Evolutionary conservation across 441 rosid genomes (phyloP).

Genomic region (Croton laevigatus): DNA sequence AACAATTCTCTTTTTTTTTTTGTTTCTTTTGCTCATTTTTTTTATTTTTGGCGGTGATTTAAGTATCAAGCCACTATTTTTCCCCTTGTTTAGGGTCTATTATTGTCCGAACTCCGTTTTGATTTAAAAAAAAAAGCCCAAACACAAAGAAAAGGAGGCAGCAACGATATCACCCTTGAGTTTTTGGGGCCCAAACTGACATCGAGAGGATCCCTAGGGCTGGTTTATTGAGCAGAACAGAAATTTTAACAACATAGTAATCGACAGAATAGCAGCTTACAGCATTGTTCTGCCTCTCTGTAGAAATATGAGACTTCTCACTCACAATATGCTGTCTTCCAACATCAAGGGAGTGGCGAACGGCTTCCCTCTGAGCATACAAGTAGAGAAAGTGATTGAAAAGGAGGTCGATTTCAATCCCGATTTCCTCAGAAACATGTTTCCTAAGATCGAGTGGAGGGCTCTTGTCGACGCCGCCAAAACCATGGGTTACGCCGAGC

Average conservation of each 20-base stretch:
- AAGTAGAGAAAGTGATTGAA: slow-evolving; percentile 50
- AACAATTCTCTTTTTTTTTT: no score
- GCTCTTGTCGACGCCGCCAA: slow-evolving; percentile 63
- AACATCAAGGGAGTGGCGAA: slow-evolving; percentile 78
- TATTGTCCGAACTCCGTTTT: no score
- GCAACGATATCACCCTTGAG: not conserved
- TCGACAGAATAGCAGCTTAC: not conserved
- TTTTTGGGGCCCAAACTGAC: not conserved
- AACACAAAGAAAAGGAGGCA: not conserved
- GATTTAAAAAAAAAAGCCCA: no score
- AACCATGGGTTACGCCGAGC: slow-evolving; percentile 61
- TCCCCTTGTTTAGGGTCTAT: no score
- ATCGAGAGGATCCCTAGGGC: not conserved
- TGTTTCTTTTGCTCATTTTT: no score
- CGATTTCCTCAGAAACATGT: slow-evolving; percentile 65
- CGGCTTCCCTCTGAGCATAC: slow-evolving; percentile 71
- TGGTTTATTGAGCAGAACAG: not conserved
- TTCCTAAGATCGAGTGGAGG: slow-evolving; percentile 72
- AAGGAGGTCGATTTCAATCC: slow-evolving; percentile 66
- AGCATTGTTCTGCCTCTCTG: not conserved
- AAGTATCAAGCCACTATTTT: no score
- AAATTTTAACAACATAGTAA: not conserved
- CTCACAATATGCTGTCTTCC: slow-evolving; percentile 89
- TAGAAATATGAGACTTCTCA: slow-evolving; percentile 61
- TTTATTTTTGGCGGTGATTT: not conserved